Percentiles rank a stretch among this genome's conserved stretches.
Evolutionary conservation across 345 rosid species (phyloP).

Genomic region (Diplotaxis tenuifolia): DNA sequence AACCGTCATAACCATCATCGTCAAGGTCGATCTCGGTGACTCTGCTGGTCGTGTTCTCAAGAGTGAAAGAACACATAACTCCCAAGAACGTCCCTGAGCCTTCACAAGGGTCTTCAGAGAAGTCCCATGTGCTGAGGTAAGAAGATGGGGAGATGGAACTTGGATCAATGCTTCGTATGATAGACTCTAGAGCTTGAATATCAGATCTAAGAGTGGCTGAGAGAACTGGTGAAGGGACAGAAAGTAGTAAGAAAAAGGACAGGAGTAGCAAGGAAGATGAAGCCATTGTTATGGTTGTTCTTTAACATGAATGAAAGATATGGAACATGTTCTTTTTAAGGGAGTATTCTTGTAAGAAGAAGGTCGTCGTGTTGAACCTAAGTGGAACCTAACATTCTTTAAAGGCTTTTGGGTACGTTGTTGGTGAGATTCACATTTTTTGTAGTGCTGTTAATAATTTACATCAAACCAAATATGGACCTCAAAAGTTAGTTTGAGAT

Average conservation of each 20-base stretch:
- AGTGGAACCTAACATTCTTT: constrained; percentile 24
- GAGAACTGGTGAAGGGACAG: constrained; percentile 33
- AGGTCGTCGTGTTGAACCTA: constrained; percentile 34
- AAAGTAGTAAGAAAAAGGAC: constrained; percentile 22
- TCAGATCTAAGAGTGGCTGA: constrained; percentile 45
- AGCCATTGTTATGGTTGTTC: constrained; percentile 36
- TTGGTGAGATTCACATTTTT: constrained; percentile 33
- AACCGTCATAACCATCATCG: constrained; percentile 34
- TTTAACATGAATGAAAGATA: constrained; percentile 6
- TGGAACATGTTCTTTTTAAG: constrained; percentile 24
- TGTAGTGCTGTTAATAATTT: constrained; percentile 1
- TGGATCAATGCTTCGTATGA: constrained; percentile 46
- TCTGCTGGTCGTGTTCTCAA: constrained; percentile 42
- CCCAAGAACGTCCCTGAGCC: constrained; percentile 46
- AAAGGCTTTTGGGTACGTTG: constrained; percentile 14
- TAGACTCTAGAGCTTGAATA: constrained; percentile 39
- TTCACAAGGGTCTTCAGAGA: constrained; percentile 38
- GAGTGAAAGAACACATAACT: constrained; percentile 48
- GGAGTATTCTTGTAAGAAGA: constrained; percentile 1
- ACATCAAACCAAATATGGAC: constrained; percentile 17
- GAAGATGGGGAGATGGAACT: constrained; percentile 44
- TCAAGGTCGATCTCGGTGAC: constrained; percentile 51
- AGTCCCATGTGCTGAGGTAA: constrained; percentile 55
- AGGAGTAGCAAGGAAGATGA: constrained; percentile 5
- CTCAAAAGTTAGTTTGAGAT: not conserved